Conservation (phyloP, 805 yeast genomes). For the Candida coleopterorum region DNA sequence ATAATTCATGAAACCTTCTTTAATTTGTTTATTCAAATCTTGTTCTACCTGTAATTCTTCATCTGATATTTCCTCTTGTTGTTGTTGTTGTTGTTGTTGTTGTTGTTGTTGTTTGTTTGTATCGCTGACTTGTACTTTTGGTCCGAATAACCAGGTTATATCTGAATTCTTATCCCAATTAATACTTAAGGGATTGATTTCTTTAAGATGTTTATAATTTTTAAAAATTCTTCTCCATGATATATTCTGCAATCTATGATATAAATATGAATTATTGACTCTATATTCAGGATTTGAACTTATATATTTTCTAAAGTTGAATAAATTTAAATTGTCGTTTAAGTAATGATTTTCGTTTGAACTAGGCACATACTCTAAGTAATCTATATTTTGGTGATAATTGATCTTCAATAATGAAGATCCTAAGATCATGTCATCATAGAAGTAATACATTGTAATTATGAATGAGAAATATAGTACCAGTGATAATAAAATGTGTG, state of each 20-base stretch:
- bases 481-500: too few relatives aligned
- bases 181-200: conserved; percentile 38
- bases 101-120: background rate
- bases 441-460: conserved; percentile 9
- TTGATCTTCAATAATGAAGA: conserved; percentile 6
- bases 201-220: conserved; percentile 22
- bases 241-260: conserved; percentile 26
- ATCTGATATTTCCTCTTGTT: too few relatives aligned
- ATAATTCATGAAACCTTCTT: conserved; percentile 1
- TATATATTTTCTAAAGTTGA: conserved; percentile 10
- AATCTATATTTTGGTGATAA: conserved; percentile 26
- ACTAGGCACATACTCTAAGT: conserved; percentile 17
- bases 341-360: conserved; percentile 11
- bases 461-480: too few relatives aligned
- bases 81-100: background rate
- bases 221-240: conserved; percentile 39
- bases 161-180: conserved; percentile 55
- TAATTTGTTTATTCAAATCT: conserved; percentile 1
- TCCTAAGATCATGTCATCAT: conserved; percentile 13
- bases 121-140: conserved; percentile 20
- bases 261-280: conserved; percentile 7
- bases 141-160: conserved; percentile 53
- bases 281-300: conserved; percentile 8
- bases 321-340: conserved; percentile 16
- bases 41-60: background rate